Conservation (phyloP, 2,329 filamentous ascomycete species). For the Cordyceps pruinosa region DNA sequence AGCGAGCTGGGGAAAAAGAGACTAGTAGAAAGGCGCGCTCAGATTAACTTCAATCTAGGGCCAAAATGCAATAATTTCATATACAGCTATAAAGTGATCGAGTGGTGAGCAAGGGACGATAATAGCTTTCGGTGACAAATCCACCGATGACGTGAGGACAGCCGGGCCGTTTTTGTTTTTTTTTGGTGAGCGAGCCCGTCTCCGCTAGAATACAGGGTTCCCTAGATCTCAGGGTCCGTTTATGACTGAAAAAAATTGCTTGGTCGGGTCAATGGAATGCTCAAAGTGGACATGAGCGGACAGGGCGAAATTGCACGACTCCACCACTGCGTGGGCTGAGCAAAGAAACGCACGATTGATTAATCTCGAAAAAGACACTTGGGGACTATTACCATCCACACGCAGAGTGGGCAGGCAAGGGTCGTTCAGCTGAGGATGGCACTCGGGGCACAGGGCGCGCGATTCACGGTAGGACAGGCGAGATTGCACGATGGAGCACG, state of each 20-base stretch:
- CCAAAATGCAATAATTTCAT: background rate
- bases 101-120: background rate
- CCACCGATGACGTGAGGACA: background rate
- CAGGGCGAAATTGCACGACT: constrained; percentile 2
- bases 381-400: background rate
- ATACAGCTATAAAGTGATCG: background rate
- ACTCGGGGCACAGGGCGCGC: background rate
- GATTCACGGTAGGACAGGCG: constrained; percentile 3
- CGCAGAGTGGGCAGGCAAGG: too few species aligned
- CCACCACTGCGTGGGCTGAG: background rate
- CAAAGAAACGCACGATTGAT: background rate
- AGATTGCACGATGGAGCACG: background rate
- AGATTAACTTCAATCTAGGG: background rate
- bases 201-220: too few species aligned
- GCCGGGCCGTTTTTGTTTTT: background rate
- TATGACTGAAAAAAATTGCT: too few species aligned
- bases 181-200: too few species aligned
- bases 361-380: background rate
- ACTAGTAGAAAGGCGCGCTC: too few species aligned
- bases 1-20: background rate
- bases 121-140: background rate
- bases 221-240: too few species aligned
- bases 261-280: background rate
- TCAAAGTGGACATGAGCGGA: background rate
- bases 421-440: background rate